phyloP scores from a whole-genome alignment of 2,329 filamentous ascomycete species.

The Mollisia scopiformis region DNA sequence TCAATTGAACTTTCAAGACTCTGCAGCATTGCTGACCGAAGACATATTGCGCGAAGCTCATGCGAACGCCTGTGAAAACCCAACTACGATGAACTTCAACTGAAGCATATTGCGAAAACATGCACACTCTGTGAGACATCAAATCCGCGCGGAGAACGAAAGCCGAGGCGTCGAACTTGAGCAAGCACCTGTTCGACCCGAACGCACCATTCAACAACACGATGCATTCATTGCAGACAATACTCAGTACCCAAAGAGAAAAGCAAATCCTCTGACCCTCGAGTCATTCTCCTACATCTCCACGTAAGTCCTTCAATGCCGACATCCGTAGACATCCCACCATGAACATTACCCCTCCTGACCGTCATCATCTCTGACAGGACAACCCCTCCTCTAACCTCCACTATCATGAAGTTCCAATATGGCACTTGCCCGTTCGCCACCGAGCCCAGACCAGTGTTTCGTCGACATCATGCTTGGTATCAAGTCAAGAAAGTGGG shows the following conservation, averaged over 20 bases:
- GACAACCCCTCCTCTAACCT: no score
- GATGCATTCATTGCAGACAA: not conserved
- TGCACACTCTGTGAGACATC: no score
- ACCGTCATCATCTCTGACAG: not conserved
- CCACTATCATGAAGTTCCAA: not conserved
- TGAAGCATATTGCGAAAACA: no score
- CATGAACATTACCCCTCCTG: not conserved
- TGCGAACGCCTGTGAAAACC: no score
- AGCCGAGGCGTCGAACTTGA: no score
- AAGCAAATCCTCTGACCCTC: not conserved
- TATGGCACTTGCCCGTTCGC: not conserved
- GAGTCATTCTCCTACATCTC: not conserved
- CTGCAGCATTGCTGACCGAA: no score
- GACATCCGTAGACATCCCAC: not conserved
- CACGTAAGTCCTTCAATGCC: not conserved
- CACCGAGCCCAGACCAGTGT: not conserved
- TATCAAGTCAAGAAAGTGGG: not conserved
- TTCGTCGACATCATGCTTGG: not conserved
- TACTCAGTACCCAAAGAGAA: not conserved
- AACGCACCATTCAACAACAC: not conserved
- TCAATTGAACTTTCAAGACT: no score
- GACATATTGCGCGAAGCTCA: no score
- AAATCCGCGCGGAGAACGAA: no score
- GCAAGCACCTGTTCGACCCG: not conserved
- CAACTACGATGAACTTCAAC: no score